Percentiles rank a stretch among this genome's conserved stretches.
These are phyloP conservation scores for Syzygium jambos DNA, from an alignment of 345 rosid species.

Conservation along the genomic window DNA sequence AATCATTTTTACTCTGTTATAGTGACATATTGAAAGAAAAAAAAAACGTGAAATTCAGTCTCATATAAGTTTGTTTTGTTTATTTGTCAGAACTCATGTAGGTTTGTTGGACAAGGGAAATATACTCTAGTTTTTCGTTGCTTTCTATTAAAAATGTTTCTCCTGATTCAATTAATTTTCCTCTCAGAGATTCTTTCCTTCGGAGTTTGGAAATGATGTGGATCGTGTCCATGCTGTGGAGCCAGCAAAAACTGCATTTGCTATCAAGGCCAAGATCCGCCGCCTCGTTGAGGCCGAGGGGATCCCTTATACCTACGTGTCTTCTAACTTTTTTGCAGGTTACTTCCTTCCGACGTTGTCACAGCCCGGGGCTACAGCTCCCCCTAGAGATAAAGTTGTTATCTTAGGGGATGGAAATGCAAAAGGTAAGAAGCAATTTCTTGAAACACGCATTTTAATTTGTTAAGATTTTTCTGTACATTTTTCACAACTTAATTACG, in stretches of 20 bases:
- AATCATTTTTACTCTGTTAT: not conserved
- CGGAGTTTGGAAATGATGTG: constrained; percentile 6
- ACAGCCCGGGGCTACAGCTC: not conserved
- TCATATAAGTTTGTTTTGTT: not conserved
- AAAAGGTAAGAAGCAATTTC: not conserved
- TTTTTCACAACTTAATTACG: not conserved
- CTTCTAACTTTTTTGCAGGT: constrained; percentile 7
- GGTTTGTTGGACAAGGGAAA: not conserved
- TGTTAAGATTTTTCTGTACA: not conserved
- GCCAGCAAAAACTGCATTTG: not conserved
- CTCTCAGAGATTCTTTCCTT: constrained; percentile 8
- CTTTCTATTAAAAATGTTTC: not conserved
- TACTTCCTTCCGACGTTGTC: constrained; percentile 1
- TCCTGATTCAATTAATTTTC: not conserved
- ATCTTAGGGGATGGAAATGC: constrained; percentile 7
- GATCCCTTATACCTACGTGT: constrained; percentile 5
- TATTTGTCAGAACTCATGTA: not conserved
- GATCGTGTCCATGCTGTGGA: constrained; percentile 2
- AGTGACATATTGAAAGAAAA: not conserved
- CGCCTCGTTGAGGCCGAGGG: not conserved
- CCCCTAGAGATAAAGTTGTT: constrained; percentile 4
- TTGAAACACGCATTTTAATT: not conserved
- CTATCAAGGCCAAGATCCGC: not conserved
- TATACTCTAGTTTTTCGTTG: not conserved
- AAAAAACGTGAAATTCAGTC: not conserved